phyloP scores from a whole-genome alignment of 768 basidiomycete species.

The Tricholoma hemisulphureum region DNA sequence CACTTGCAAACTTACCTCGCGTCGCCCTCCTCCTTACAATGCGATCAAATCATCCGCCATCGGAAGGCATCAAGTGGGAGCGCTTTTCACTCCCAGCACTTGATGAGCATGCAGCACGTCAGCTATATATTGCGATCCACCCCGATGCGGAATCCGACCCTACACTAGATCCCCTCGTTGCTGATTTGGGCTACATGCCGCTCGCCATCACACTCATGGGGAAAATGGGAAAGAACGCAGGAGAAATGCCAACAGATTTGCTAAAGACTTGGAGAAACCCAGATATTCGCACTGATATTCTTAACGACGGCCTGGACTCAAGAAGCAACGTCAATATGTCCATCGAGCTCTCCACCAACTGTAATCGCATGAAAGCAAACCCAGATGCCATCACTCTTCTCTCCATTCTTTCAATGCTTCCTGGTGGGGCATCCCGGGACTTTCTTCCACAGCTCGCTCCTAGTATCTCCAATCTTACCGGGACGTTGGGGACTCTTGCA shows the following conservation, averaged over 20 bases:
- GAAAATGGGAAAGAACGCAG: conserved; percentile 6
- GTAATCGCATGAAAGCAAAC: conserved; percentile 1
- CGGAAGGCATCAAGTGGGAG: conserved; percentile 25
- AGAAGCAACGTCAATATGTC: conserved; percentile 6
- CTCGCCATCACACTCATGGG: conserved; percentile 36
- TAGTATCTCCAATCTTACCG: neutral
- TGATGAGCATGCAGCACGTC: conserved; percentile 18
- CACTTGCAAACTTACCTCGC: conserved; percentile 17
- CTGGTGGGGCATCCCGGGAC: conserved; percentile 17
- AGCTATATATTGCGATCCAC: conserved; percentile 20
- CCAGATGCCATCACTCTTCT: conserved; percentile 11
- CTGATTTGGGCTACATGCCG: conserved; percentile 28
- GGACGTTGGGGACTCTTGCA: conserved; percentile 8
- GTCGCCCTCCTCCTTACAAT: conserved; percentile 26
- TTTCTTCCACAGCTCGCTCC: conserved; percentile 14
- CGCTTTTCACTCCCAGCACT: conserved; percentile 11
- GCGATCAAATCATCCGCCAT: conserved; percentile 27
- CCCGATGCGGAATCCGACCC: conserved; percentile 17
- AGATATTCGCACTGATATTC: no score
- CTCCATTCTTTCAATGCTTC: conserved; percentile 23
- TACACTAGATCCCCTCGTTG: conserved; percentile 21
- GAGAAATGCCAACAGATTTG: neutral
- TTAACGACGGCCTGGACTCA: conserved; percentile 3
- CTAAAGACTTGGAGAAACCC: conserved; percentile 5
- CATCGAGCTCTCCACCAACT: conserved; percentile 9